These are phyloP conservation scores for Arthroderma sp. DNA, from an alignment of 2,329 filamentous ascomycete genomes.

Conservation along the genomic window DNA sequence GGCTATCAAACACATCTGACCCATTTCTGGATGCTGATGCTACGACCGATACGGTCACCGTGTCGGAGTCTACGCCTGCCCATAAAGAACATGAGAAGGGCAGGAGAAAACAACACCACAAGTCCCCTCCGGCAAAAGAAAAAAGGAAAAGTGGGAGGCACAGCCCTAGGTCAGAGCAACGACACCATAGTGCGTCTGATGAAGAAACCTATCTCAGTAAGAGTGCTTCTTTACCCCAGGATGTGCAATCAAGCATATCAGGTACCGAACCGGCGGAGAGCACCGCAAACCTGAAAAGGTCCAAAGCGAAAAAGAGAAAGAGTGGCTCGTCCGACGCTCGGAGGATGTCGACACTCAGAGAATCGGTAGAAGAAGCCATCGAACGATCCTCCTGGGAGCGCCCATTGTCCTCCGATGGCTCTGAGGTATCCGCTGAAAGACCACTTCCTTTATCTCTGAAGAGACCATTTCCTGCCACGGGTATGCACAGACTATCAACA, in stretches of 20 bases:
- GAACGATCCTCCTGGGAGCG: constrained; percentile 18
- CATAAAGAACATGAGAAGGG: constrained; percentile 4
- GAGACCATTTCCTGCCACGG: constrained; percentile 39
- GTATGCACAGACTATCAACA: constrained; percentile 42
- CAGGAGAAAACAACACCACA: constrained; percentile 26
- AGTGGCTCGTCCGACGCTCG: constrained; percentile 10
- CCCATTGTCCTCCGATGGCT: constrained; percentile 22
- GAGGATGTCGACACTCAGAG: constrained; percentile 14
- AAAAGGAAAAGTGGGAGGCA: no score
- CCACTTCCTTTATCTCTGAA: constrained; percentile 29
- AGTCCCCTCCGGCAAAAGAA: constrained; percentile 24
- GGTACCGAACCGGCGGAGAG: no score
- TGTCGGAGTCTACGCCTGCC: constrained; percentile 13
- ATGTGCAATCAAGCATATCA: no score
- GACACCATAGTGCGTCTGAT: no score
- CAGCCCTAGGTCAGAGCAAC: not conserved
- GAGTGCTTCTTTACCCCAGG: no score
- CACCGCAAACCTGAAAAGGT: constrained; percentile 10
- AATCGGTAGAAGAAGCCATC: constrained; percentile 15
- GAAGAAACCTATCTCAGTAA: no score
- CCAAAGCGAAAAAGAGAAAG: constrained; percentile 12
- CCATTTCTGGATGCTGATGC: constrained; percentile 37
- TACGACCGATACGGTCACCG: no score
- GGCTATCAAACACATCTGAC: constrained; percentile 45
- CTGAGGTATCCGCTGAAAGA: constrained; percentile 25